Evolutionary conservation across 75 land plant species (phyloP).

Genomic region (Larix kaempferi): DNA sequence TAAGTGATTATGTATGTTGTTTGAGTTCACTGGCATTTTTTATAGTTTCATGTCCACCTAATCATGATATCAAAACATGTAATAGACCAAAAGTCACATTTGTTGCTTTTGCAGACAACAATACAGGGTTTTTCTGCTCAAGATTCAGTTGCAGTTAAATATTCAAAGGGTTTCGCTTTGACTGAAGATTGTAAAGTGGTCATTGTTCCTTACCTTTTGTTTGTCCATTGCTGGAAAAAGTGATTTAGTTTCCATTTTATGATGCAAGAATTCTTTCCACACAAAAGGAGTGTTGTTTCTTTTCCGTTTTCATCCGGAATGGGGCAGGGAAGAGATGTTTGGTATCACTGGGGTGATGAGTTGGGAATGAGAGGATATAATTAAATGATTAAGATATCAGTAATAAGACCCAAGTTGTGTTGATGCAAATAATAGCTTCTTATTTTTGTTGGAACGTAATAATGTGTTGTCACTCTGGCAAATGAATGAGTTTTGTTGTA

Average conservation of each 20-base stretch:
- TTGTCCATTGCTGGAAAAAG: background rate
- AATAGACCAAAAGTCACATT: background rate
- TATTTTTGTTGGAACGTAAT: too few species aligned
- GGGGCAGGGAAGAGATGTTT: background rate
- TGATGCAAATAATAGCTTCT: too few species aligned
- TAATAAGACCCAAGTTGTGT: too few species aligned
- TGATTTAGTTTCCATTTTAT: background rate
- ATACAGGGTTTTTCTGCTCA: background rate
- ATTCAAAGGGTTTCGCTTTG: background rate
- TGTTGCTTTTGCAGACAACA: background rate
- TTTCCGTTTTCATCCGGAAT: background rate
- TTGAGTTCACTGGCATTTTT: background rate
- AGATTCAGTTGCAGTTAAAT: background rate
- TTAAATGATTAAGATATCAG: too few species aligned
- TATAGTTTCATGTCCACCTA: background rate
- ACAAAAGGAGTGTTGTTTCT: background rate
- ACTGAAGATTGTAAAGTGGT: conserved; percentile 6
- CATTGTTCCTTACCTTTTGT: background rate
- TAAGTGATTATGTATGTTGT: conserved; percentile 3
- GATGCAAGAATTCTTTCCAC: too few species aligned
- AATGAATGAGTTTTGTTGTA: too few species aligned
- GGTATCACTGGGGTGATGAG: background rate
- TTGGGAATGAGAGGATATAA: background rate
- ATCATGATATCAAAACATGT: background rate
- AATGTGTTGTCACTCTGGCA: too few species aligned